These are phyloP conservation scores for Conidiobolus incongruus DNA, from an alignment of 371 early-diverging fungal genomes.

Conservation along the genomic window DNA sequence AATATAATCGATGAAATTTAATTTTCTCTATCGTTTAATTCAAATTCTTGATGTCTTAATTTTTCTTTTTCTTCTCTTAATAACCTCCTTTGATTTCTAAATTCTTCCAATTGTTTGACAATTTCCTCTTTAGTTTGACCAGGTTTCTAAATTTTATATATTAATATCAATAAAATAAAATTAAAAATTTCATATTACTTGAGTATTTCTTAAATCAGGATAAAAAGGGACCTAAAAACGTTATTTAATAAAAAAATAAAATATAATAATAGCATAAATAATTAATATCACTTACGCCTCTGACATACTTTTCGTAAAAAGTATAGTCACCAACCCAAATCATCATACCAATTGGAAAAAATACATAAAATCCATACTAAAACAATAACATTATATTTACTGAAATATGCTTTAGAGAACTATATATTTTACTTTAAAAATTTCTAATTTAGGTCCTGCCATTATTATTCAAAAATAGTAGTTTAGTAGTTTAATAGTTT, in stretches of 20 bases:
- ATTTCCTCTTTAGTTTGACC: not conserved
- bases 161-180: not conserved
- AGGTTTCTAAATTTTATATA: too few species aligned
- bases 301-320: constrained; percentile 1
- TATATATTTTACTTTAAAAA: too few species aligned
- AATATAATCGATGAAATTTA: too few species aligned
- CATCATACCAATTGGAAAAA: constrained; percentile 3
- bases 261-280: not conserved
- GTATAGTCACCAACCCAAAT: not conserved
- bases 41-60: too few species aligned
- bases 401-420: too few species aligned
- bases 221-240: not conserved
- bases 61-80: too few species aligned
- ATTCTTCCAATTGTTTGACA: not conserved
- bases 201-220: not conserved
- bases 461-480: too few species aligned
- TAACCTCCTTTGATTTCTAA: not conserved
- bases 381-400: too few species aligned
- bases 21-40: too few species aligned
- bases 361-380: constrained; percentile 3
- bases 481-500: too few species aligned
- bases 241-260: too few species aligned
- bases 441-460: too few species aligned
- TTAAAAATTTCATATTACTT: not conserved
- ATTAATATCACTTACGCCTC: not conserved